phyloP scores from a whole-genome alignment of 768 basidiomycete species.

The Epithele typhae region DNA sequence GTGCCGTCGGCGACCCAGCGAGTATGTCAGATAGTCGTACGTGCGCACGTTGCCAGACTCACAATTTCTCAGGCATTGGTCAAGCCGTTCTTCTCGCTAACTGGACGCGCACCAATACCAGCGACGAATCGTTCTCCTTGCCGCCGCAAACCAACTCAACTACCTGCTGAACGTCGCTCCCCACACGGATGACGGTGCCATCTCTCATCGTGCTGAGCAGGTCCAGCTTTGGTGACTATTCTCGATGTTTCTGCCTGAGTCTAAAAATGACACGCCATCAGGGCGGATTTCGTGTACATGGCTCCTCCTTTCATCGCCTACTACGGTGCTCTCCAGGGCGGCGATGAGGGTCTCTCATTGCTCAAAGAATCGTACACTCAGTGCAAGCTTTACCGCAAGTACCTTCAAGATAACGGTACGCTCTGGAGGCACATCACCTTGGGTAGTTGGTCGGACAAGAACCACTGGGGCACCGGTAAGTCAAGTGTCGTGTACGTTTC shows the following conservation, averaged over 20 bases:
- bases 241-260: background rate
- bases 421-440: constrained; percentile 55
- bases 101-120: constrained; percentile 40
- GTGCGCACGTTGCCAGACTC: background rate
- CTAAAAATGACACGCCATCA: too few relatives aligned
- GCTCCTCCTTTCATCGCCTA: constrained; percentile 66
- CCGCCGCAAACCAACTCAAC: constrained; percentile 42
- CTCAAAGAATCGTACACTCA: constrained; percentile 53
- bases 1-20: constrained; percentile 59
- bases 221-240: constrained; percentile 46
- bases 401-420: constrained; percentile 41
- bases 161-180: constrained; percentile 45
- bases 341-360: constrained; percentile 29
- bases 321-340: constrained; percentile 45
- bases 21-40: constrained; percentile 36
- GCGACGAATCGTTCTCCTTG: constrained; percentile 32
- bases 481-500: too few relatives aligned
- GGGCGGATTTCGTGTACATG: constrained; percentile 61
- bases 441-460: constrained; percentile 39
- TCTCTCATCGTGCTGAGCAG: constrained; percentile 50
- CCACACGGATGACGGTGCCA: constrained; percentile 46
- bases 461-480: constrained; percentile 56
- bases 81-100: constrained; percentile 48
- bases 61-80: constrained; percentile 40
- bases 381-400: constrained; percentile 49